These are phyloP conservation scores for Bruguiera sexangula DNA, from an alignment of 345 rosid species.

Conservation along the genomic window DNA sequence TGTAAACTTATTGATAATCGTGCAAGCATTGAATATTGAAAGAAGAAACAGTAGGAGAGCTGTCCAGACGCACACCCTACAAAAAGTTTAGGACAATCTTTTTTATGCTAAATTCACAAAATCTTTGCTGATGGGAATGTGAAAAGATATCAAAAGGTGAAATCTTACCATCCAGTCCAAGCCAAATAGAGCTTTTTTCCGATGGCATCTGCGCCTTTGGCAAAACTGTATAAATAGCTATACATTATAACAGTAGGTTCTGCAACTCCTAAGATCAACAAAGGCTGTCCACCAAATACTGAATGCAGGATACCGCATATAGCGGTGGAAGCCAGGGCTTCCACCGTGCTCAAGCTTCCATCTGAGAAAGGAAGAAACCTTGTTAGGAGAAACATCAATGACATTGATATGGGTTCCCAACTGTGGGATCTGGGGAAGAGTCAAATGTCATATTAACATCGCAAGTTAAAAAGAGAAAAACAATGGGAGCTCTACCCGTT, in stretches of 20 bases:
- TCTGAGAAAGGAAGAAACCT: conserved; percentile 25
- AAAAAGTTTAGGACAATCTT: background rate
- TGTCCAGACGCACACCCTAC: conserved; percentile 42
- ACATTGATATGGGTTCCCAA: background rate
- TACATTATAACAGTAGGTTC: conserved; percentile 47
- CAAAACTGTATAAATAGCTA: conserved; percentile 33
- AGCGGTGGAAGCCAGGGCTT: conserved; percentile 61
- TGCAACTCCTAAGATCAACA: conserved; percentile 41
- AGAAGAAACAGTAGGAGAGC: conserved; percentile 32
- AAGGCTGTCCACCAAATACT: conserved; percentile 46
- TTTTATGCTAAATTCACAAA: background rate
- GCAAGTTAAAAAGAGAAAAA: background rate
- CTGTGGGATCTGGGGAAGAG: background rate
- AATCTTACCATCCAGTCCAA: conserved; percentile 42
- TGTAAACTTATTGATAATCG: conserved; percentile 32
- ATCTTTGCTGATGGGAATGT: background rate
- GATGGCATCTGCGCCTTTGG: conserved; percentile 23
- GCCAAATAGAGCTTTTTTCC: conserved; percentile 32
- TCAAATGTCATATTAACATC: too few species aligned
- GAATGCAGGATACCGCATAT: conserved; percentile 60
- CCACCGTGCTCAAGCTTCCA: conserved; percentile 57
- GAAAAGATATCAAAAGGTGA: background rate
- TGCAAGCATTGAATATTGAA: conserved; percentile 38
- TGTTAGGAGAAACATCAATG: background rate
- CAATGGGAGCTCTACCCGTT: conserved; percentile 32